phyloP scores from a whole-genome alignment of 2,329 filamentous ascomycete genomes.

The Pseudopyrenochaeta lycopersici region DNA sequence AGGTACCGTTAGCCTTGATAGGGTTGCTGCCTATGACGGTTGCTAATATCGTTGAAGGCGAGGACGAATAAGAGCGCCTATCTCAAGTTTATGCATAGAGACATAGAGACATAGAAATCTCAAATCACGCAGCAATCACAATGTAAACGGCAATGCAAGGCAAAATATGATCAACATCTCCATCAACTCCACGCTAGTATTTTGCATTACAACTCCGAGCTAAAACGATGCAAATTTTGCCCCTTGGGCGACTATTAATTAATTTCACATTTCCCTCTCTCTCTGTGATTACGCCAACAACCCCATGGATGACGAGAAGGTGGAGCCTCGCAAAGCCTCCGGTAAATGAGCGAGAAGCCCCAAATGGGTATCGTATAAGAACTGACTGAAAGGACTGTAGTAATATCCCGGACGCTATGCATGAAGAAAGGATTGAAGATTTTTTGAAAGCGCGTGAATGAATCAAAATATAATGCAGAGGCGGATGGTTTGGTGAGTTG shows the following conservation, averaged over 20 bases:
- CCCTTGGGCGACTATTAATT: neutral
- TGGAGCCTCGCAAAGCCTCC: slow-evolving; percentile 6
- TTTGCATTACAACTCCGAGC: neutral
- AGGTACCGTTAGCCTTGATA: no score
- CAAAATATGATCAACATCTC: neutral
- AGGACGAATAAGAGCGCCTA: no score
- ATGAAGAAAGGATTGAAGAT: slow-evolving; percentile 14
- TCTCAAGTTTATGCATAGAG: no score
- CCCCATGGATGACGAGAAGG: slow-evolving; percentile 3
- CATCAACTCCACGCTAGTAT: neutral
- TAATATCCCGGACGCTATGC: slow-evolving; percentile 16
- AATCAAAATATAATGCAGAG: no score
- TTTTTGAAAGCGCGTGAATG: slow-evolving; percentile 3
- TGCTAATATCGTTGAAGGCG: no score
- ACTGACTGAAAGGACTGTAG: slow-evolving; percentile 11
- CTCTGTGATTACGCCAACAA: neutral
- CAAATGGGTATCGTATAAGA: slow-evolving; percentile 12
- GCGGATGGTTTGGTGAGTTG: no score
- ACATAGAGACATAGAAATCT: no score
- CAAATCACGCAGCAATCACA: no score
- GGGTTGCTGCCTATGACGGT: no score
- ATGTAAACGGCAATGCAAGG: no score
- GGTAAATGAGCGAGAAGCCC: slow-evolving; percentile 19
- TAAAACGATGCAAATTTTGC: neutral
- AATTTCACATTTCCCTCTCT: neutral